A percentile compares a stretch with the other conserved stretches of the same genome.
phyloP scores from a whole-genome alignment of 257 asterid species.

The Thymus mandschuricus region DNA sequence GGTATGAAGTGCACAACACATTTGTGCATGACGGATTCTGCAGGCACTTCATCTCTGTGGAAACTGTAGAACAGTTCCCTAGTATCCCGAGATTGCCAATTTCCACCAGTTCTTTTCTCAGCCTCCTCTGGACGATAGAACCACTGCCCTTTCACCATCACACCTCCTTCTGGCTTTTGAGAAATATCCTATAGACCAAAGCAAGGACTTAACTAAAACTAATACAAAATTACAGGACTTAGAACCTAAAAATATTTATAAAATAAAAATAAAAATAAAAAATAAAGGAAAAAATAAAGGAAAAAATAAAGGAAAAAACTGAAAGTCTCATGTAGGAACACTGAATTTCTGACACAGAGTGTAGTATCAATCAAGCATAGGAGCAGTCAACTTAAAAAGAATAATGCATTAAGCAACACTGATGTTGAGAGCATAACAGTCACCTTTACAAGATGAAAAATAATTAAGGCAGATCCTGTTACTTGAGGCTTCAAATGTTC shows the following conservation, averaged over 20 bases:
- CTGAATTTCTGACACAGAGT: background rate
- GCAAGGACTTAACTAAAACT: slow-evolving; percentile 9
- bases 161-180: slow-evolving; percentile 41
- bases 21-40: slow-evolving; percentile 91
- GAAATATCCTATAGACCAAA: slow-evolving; percentile 59
- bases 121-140: slow-evolving; percentile 97
- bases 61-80: slow-evolving; percentile 87
- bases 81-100: slow-evolving; percentile 66
- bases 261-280: too few species aligned
- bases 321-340: slow-evolving; percentile 15
- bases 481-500: slow-evolving; percentile 7
- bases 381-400: slow-evolving; percentile 13
- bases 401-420: slow-evolving; percentile 4
- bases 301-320: background rate
- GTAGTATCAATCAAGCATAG: slow-evolving; percentile 5
- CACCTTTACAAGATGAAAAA: slow-evolving; percentile 12
- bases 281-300: too few species aligned
- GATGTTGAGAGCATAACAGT: slow-evolving; percentile 11
- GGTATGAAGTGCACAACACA: slow-evolving; percentile 90
- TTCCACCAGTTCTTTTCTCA: slow-evolving; percentile 63
- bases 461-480: slow-evolving; percentile 2
- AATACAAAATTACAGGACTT: slow-evolving; percentile 9
- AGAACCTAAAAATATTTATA: background rate
- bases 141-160: slow-evolving; percentile 82
- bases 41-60: slow-evolving; percentile 83